Conservation (phyloP, 345 rosid species). For the Eucalyptus regnans region DNA sequence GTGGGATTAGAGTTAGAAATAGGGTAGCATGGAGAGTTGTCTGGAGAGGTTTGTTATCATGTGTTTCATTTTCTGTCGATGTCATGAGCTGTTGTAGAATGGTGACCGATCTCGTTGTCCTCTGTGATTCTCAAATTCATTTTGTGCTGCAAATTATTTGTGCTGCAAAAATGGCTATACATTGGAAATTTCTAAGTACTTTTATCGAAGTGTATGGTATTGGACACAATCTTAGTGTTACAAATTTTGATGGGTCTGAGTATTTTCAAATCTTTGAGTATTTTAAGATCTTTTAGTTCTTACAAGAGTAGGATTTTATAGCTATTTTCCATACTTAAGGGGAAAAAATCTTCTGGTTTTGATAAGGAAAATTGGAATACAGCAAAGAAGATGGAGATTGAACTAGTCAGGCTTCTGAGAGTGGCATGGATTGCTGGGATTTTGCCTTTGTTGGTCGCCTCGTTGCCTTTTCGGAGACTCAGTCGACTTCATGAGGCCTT, state of each 20-base stretch:
- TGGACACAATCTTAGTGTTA: neutral
- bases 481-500: constrained; percentile 12
- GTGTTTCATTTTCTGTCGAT: neutral
- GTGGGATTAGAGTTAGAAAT: neutral
- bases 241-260: neutral
- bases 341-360: neutral
- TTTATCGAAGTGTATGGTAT: neutral
- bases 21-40: neutral
- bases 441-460: constrained; percentile 31
- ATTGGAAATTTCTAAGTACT: neutral
- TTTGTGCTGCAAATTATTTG: neutral
- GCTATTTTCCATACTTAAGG: neutral
- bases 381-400: constrained; percentile 7
- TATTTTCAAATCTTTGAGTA: neutral
- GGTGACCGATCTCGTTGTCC: neutral
- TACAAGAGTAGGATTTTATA: neutral
- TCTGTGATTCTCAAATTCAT: neutral
- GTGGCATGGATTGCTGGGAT: constrained; percentile 41
- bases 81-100: neutral
- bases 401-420: constrained; percentile 22
- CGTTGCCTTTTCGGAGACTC: constrained; percentile 27
- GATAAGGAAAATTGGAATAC: neutral
- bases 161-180: neutral
- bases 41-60: neutral
- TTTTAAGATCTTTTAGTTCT: neutral